Base-by-base conservation (phyloP, 345 rosid species). In the Ricinus communis region DNA sequence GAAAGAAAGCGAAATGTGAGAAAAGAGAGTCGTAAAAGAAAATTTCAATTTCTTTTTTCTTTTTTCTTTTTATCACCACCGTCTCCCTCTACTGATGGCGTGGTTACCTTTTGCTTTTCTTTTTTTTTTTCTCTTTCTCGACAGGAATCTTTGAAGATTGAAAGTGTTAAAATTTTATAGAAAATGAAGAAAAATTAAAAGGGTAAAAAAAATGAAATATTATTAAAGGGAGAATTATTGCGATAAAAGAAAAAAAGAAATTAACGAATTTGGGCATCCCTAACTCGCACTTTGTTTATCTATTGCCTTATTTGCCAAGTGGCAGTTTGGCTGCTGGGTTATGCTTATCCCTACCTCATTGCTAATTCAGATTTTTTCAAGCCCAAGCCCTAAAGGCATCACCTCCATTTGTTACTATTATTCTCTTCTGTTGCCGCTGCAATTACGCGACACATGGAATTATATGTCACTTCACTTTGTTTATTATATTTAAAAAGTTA, bases 81-180 rank as follows among this genome's bases (percentile, higher is more conserved):
- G n/a, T n/a, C n/a, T n/a, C n/a, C n/a, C n/a, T n/a, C 67, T 53
- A 70, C 76, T 58, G 76, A 77, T 79, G 84, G 79, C 83, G 80
- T 78, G 84, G 63, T 69, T n/a, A n/a, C n/a, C n/a, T n/a, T 33
- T 79, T 71, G 70, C 79, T 82, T 82, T 82, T 78, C 74, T 83
- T 83, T 83, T 62, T 76, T 79, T 68, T 62, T 63, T 74, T 77
- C 72, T 76, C 77, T 68, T 62, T 63, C 76, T 77, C 72, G 80
- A 77, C 79, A 78, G 80, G 89, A 87, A 87, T 87, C 89, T 87
- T 83, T 83, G 85, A 83, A 85, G 83, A 82, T 85, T 65, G 28
- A 74, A 71, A 78, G 74, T 79, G 65, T 57, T 74, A 47, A 47
- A 33, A 3, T 47, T 12, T 77, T 56, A 61, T 22, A 51, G 46